Evolutionary conservation across 495 filamentous ascomycete genomes (phyloP).

Genomic region (Hyaloscypha bicolor): DNA sequence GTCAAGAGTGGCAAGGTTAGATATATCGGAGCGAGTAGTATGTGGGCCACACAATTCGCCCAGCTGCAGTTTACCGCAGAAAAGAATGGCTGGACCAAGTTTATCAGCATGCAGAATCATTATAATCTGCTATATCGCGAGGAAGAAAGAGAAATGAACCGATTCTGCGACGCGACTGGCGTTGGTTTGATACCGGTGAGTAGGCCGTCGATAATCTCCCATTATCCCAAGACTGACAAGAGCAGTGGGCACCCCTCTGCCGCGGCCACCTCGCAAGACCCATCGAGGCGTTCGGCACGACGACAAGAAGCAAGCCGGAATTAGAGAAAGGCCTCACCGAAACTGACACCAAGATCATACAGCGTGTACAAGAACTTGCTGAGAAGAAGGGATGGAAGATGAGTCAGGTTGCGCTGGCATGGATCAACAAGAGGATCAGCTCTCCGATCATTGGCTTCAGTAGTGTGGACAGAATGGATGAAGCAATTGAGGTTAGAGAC

Average conservation of each 20-base stretch:
- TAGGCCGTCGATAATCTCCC: not conserved
- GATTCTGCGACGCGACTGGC: constrained; percentile 70
- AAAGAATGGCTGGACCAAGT: constrained; percentile 71
- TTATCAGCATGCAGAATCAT: constrained; percentile 76
- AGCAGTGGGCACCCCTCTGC: constrained; percentile 48
- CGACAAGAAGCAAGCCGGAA: constrained; percentile 18
- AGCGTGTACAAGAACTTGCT: constrained; percentile 61
- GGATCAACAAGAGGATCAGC: constrained; percentile 51
- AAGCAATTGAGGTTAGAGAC: constrained; percentile 52
- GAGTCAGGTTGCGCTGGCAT: constrained; percentile 62
- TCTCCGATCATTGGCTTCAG: constrained; percentile 64
- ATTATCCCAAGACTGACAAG: not conserved
- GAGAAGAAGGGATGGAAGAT: constrained; percentile 60
- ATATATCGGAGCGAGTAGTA: constrained; percentile 71
- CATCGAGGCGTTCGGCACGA: constrained; percentile 14
- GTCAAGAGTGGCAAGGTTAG: constrained; percentile 67
- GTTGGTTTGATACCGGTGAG: constrained; percentile 47
- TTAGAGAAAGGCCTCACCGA: constrained; percentile 16
- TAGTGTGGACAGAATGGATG: constrained; percentile 58
- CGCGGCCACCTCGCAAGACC: constrained; percentile 54
- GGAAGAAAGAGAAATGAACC: constrained; percentile 78
- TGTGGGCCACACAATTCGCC: constrained; percentile 71
- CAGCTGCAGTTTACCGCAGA: constrained; percentile 64
- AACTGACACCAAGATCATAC: constrained; percentile 46
- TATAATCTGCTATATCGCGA: constrained; percentile 76